A percentile compares a stretch with the other conserved stretches of the same genome.
These are phyloP conservation scores for Elymus sibiricus DNA, from an alignment of 176 grass and related monocot genomes.

Conservation along the genomic window DNA sequence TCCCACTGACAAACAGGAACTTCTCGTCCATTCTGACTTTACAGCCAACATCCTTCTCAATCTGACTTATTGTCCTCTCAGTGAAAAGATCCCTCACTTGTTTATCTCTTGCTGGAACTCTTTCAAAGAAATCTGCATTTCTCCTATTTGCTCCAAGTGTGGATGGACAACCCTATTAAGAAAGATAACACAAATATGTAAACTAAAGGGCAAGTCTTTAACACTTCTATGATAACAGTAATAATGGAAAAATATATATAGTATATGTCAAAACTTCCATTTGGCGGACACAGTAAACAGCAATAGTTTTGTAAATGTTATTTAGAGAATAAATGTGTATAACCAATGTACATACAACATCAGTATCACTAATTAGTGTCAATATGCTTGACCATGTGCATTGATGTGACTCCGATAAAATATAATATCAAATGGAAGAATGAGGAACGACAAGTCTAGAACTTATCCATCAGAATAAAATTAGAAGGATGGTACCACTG, in stretches of 20 bases:
- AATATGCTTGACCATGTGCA: background rate
- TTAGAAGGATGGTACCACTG: background rate
- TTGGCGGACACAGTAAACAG: background rate
- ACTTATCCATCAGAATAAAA: background rate
- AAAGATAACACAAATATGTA: background rate
- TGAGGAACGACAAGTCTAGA: background rate
- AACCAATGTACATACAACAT: background rate
- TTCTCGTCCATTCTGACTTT: slow-evolving; percentile 94
- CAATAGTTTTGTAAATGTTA: background rate
- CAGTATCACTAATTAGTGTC: background rate
- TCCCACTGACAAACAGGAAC: too few species aligned
- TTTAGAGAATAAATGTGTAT: background rate
- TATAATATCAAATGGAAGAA: background rate
- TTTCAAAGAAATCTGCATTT: slow-evolving; percentile 75
- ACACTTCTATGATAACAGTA: too few species aligned
- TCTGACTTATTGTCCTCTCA: slow-evolving; percentile 63
- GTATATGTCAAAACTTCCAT: too few species aligned
- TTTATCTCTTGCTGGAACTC: slow-evolving; percentile 84
- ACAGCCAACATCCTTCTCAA: slow-evolving; percentile 87
- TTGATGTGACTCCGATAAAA: background rate
- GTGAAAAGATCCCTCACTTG: slow-evolving; percentile 75
- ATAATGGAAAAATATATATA: too few species aligned
- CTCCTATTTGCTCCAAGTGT: slow-evolving; percentile 83
- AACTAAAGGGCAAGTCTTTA: too few species aligned
- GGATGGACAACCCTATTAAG: slow-evolving; percentile 80